Base-by-base conservation (phyloP, 257 asterid genomes). In the Solanum chiquidenum region DNA sequence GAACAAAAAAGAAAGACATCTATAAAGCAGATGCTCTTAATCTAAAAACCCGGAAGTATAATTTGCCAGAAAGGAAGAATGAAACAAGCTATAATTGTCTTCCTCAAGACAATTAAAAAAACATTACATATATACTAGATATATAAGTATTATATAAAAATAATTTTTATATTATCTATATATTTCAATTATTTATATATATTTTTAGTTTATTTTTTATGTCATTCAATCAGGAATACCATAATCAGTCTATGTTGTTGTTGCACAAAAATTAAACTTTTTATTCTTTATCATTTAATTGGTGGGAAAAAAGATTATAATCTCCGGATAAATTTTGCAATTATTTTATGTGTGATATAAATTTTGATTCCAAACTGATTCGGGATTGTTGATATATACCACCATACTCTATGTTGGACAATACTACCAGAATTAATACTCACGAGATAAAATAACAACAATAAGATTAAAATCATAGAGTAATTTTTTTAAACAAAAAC, bases 31-130 rank as follows among this genome's bases (percentile, higher is more conserved):
- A 89, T 86, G 86, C 87, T 77, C 87, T 83, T 86, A 86, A 88
- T 87, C 90, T 89, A 87, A 69, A 86, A 87, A 35, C 11, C 64
- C 27, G 62, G 20, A 52, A n/a, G 75, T 34, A 49, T 88, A 89
- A 60, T 73, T 72, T 88, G 87, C 83, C 86, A 88, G 62, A 75
- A 83, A 83, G 84, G 79, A 88, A 83, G 88, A 84, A 69, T 84
- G 42, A 77, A 86, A 12, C n/a, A 12, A 42, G 35, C n/a, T 25
- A 14, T 14, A 73, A 34, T 34, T 40, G 74, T 29, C 42, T 66
- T 83, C 83, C 31, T 77, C 60, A 84, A 89, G 73, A 86, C 69
- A 12, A 40, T 38, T 72, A 33, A 68, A 68, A 69, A 71, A 71
- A 71, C 21, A 71, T 14, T 71, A 49, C 58, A 18, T 49, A 4